Evolutionary conservation across 768 basidiomycete genomes (phyloP).

Genomic region (Imleria badia): DNA sequence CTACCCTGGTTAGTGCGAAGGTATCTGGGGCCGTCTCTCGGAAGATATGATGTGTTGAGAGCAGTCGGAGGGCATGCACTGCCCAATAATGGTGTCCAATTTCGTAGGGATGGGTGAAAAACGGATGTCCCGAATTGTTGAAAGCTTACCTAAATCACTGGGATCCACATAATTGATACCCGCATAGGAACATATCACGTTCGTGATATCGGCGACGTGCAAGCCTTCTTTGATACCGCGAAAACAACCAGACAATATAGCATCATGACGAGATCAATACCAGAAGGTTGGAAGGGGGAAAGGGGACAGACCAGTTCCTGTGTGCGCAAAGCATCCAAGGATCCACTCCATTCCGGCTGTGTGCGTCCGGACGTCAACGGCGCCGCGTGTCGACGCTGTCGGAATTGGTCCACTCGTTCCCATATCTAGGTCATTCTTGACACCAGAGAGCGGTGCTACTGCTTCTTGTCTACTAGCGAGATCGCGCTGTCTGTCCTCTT

Average conservation of each 20-base stretch:
- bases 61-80: conserved; percentile 74
- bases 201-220: conserved; percentile 23
- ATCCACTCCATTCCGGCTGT: background rate
- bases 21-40: conserved; percentile 68
- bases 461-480: conserved; percentile 36
- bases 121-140: background rate
- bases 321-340: background rate
- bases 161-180: conserved; percentile 19
- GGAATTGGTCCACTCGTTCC: background rate
- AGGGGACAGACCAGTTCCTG: conserved; percentile 5
- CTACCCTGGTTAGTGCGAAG: conserved; percentile 71
- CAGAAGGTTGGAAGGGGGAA: background rate
- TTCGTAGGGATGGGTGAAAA: background rate
- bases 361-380: background rate
- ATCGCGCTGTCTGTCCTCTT: conserved; percentile 41
- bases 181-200: conserved; percentile 19
- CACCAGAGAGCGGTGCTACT: background rate
- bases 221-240: conserved; percentile 11
- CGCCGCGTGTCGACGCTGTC: background rate
- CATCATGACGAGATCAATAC: background rate
- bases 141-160: conserved; percentile 15
- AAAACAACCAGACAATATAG: background rate
- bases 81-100: background rate
- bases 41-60: conserved; percentile 78
- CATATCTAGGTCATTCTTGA: background rate